Conservation (phyloP, 805 yeast genomes). For the Starmerella powellii region DNA sequence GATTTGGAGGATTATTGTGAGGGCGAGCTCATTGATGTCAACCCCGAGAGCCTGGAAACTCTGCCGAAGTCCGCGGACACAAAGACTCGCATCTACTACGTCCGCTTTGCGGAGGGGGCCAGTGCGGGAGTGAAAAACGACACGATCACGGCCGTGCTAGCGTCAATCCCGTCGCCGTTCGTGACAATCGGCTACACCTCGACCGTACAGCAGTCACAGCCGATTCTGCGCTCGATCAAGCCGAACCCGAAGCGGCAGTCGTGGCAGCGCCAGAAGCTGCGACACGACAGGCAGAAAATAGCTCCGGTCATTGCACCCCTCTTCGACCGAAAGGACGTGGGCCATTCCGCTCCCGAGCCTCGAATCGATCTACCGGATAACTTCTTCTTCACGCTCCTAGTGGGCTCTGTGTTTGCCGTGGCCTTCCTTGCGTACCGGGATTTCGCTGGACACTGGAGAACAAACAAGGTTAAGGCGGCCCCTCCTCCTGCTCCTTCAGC, state of each 20-base stretch:
- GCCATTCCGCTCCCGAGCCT: constrained; percentile 17
- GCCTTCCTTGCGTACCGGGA: constrained; percentile 14
- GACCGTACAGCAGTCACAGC: constrained; percentile 19
- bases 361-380: constrained; percentile 20
- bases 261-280: constrained; percentile 19
- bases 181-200: constrained; percentile 50
- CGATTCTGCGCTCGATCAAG: constrained; percentile 23
- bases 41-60: constrained; percentile 1
- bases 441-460: neutral
- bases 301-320: constrained; percentile 23
- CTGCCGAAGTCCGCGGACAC: constrained; percentile 14
- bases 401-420: constrained; percentile 16
- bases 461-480: no score
- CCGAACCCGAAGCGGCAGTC: constrained; percentile 24
- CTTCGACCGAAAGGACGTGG: constrained; percentile 3
- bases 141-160: constrained; percentile 42
- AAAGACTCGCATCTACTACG: constrained; percentile 19
- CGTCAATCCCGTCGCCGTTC: constrained; percentile 51
- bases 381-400: constrained; percentile 17
- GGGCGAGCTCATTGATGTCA: constrained; percentile 14
- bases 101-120: constrained; percentile 17
- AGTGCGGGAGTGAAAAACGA: constrained; percentile 37
- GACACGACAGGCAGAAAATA: constrained; percentile 9
- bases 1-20: constrained; percentile 23
- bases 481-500: no score